Conservation (phyloP, 257 asterid species). For the Datura wrightii region DNA sequence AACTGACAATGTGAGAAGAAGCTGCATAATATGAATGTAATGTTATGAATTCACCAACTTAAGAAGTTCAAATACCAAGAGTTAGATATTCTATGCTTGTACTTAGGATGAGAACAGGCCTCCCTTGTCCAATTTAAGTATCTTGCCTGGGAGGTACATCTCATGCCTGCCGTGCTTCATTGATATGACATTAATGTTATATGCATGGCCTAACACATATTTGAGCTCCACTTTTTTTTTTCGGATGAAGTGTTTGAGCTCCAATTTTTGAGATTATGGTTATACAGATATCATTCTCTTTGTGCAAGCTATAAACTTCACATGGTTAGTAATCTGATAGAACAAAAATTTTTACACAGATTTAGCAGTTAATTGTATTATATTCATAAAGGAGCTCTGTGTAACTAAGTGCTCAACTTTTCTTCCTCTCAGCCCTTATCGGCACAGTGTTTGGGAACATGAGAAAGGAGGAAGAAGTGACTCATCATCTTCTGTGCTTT, state of each 20-base stretch:
- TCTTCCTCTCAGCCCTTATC: not conserved
- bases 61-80: not conserved
- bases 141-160: not conserved
- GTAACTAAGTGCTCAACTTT: not conserved
- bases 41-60: not conserved
- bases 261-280: not conserved
- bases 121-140: not conserved
- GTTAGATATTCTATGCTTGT: constrained; percentile 22
- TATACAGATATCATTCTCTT: not conserved
- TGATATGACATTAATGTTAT: not conserved
- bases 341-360: not conserved
- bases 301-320: not conserved
- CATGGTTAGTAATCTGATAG: constrained; percentile 13
- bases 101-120: not conserved
- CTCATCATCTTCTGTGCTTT: not conserved
- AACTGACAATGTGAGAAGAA: not conserved
- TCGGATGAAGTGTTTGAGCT: not conserved
- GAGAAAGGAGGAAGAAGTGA: not conserved
- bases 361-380: not conserved
- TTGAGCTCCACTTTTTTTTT: not conserved
- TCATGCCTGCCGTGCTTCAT: not conserved
- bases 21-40: not conserved
- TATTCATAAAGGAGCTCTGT: not conserved
- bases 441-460: not conserved
- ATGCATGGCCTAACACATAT: not conserved